These are phyloP conservation scores for Blastocystis sp. DNA, from an alignment of 352 stramenopile species.

Conservation along the genomic window DNA sequence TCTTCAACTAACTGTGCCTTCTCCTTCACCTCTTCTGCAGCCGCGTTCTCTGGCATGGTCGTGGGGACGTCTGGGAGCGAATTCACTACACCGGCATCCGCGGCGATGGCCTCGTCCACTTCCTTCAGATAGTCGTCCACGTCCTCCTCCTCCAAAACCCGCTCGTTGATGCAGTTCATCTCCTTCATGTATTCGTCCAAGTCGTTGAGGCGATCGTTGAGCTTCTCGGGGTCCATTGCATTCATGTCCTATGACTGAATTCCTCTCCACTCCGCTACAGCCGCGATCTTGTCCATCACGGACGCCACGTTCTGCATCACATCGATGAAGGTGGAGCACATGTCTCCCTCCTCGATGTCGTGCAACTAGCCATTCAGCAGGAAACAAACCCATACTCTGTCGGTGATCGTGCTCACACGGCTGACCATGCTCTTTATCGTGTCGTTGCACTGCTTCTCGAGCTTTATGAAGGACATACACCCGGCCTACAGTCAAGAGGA, in stretches of 20 bases:
- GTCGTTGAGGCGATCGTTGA: slow-evolving; percentile 64
- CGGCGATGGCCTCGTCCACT: slow-evolving; percentile 71
- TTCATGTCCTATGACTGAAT: slow-evolving; percentile 19
- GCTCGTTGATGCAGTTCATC: slow-evolving; percentile 36
- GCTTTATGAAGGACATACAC: not conserved
- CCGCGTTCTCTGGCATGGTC: not conserved
- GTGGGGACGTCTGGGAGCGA: not conserved
- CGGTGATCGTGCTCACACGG: not conserved
- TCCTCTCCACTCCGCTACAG: not conserved
- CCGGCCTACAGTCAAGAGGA: not conserved
- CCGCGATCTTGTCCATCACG: not conserved
- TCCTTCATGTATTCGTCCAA: slow-evolving; percentile 76
- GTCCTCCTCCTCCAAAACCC: slow-evolving; percentile 47
- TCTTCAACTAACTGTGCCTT: not conserved
- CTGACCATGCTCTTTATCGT: not conserved
- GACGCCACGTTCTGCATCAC: slow-evolving; percentile 16
- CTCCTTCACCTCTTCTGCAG: not conserved
- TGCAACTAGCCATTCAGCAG: slow-evolving; percentile 23
- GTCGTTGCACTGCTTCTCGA: not conserved
- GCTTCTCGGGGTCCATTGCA: slow-evolving; percentile 18
- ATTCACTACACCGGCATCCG: slow-evolving; percentile 20
- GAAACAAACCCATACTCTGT: not conserved
- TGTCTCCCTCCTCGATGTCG: not conserved
- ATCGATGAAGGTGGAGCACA: not conserved
- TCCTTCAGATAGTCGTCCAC: slow-evolving; percentile 75